Conservation (phyloP, 1,284 basidiomycete genomes). For the Athelia psychrophila region DNA sequence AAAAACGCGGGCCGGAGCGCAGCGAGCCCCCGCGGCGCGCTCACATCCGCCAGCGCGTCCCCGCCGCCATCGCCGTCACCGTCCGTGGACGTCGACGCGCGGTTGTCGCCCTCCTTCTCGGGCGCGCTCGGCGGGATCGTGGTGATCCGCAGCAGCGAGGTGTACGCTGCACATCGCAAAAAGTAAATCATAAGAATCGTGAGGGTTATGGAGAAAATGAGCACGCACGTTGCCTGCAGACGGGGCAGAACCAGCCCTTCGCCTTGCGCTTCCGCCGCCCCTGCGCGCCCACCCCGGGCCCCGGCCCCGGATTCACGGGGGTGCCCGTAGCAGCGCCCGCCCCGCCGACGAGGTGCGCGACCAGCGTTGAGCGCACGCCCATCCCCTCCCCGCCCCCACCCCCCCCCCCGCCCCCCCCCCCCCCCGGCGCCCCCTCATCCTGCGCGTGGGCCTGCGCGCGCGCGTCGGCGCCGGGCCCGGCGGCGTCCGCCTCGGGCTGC, state of each 20-base stretch:
- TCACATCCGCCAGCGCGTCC: slow-evolving; percentile 2
- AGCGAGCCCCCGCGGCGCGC: slow-evolving; percentile 26
- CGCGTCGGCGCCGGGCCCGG: slow-evolving; percentile 9
- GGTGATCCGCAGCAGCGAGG: slow-evolving; percentile 81
- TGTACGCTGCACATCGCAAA: slow-evolving; percentile 64
- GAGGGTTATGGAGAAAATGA: no score
- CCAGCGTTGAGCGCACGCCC: slow-evolving; percentile 6
- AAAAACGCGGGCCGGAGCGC: slow-evolving; percentile 30
- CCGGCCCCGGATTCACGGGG: slow-evolving; percentile 14
- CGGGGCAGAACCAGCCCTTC: slow-evolving; percentile 94
- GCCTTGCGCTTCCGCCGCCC: slow-evolving; percentile 81
- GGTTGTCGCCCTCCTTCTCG: slow-evolving; percentile 34
- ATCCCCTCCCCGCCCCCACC: not conserved
- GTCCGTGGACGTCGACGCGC: slow-evolving; percentile 32
- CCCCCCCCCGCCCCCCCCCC: slow-evolving; percentile 6
- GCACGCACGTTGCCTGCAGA: slow-evolving; percentile 83
- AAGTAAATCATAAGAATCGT: slow-evolving; percentile 6
- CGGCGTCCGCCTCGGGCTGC: slow-evolving; percentile 42
- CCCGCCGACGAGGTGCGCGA: no score
- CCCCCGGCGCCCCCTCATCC: slow-evolving; percentile 13
- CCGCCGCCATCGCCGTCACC: slow-evolving; percentile 21
- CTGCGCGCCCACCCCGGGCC: slow-evolving; percentile 25
- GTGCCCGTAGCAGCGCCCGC: slow-evolving; percentile 13
- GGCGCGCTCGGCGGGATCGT: slow-evolving; percentile 54
- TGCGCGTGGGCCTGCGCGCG: no score